These are phyloP conservation scores for Malus sylvestris DNA, from an alignment of 306 rosid species.

Conservation along the genomic window DNA sequence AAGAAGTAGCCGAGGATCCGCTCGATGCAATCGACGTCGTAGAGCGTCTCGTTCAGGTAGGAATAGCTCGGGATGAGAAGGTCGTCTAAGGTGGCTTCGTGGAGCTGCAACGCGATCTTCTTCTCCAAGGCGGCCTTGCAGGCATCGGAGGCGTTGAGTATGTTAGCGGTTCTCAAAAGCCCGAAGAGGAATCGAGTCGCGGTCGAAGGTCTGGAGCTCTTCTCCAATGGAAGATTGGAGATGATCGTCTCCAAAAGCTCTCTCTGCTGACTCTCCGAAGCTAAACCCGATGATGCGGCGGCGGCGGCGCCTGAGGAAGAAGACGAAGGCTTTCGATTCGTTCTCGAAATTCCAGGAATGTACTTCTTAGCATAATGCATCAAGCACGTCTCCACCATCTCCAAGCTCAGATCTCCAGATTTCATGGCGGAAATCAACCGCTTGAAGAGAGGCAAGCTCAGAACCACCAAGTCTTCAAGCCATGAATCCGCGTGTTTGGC, in stretches of 20 bases:
- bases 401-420: slow-evolving; percentile 41
- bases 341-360: slow-evolving; percentile 79
- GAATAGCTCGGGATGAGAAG: slow-evolving; percentile 91
- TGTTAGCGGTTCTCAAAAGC: slow-evolving; percentile 64
- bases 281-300: slow-evolving; percentile 15
- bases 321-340: slow-evolving; percentile 49
- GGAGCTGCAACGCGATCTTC: slow-evolving; percentile 83
- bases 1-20: slow-evolving; percentile 55
- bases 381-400: slow-evolving; percentile 68
- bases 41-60: slow-evolving; percentile 77
- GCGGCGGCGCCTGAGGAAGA: slow-evolving; percentile 17
- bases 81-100: slow-evolving; percentile 83
- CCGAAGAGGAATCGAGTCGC: slow-evolving; percentile 70
- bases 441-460: slow-evolving; percentile 64
- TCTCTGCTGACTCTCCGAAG: slow-evolving; percentile 65
- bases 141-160: slow-evolving; percentile 55
- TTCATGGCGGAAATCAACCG: slow-evolving; percentile 56
- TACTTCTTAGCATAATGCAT: slow-evolving; percentile 74
- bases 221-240: slow-evolving; percentile 60
- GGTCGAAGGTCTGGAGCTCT: slow-evolving; percentile 40
- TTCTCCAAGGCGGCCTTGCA: slow-evolving; percentile 69
- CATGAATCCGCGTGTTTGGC: slow-evolving; percentile 45
- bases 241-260: slow-evolving; percentile 70
- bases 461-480: slow-evolving; percentile 65
- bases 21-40: slow-evolving; percentile 82